These are phyloP conservation scores for Bipolaris sorokiniana DNA, from an alignment of 2,329 filamentous ascomycete genomes.

Conservation along the genomic window DNA sequence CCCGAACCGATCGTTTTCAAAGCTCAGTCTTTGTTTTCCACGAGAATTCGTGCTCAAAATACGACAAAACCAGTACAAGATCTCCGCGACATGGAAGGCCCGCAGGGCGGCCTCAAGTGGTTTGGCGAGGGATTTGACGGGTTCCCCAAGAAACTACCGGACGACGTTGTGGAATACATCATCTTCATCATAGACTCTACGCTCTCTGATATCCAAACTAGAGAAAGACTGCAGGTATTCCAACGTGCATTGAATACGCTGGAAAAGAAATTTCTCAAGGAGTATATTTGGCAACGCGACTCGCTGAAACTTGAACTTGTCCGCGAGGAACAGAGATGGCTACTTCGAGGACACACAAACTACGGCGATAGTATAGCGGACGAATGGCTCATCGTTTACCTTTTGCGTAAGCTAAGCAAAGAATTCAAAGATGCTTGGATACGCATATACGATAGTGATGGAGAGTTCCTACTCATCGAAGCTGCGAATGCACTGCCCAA, in stretches of 20 bases:
- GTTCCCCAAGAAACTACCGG: constrained; percentile 72
- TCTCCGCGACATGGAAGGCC: constrained; percentile 39
- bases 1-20: not conserved
- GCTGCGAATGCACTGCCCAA: constrained; percentile 84
- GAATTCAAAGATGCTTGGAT: constrained; percentile 78
- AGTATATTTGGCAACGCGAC: constrained; percentile 96
- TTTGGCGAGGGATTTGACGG: constrained; percentile 69
- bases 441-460: constrained; percentile 83
- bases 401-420: constrained; percentile 80
- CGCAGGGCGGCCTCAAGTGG: constrained; percentile 65
- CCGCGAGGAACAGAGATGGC: constrained; percentile 63
- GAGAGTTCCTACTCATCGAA: constrained; percentile 94
- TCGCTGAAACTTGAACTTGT: constrained; percentile 71
- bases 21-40: not conserved
- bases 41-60: too few relatives aligned
- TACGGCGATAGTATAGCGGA: constrained; percentile 96
- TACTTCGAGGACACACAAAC: constrained; percentile 78
- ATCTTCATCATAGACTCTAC: constrained; percentile 72
- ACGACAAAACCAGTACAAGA: not conserved
- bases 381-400: constrained; percentile 94
- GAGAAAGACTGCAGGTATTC: constrained; percentile 71
- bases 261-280: constrained; percentile 69
- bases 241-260: constrained; percentile 71
- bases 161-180: constrained; percentile 86
- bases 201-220: constrained; percentile 61